Evolutionary conservation across 2,329 filamentous ascomycete species (phyloP).

Genomic region (Penicillium sp.): DNA sequence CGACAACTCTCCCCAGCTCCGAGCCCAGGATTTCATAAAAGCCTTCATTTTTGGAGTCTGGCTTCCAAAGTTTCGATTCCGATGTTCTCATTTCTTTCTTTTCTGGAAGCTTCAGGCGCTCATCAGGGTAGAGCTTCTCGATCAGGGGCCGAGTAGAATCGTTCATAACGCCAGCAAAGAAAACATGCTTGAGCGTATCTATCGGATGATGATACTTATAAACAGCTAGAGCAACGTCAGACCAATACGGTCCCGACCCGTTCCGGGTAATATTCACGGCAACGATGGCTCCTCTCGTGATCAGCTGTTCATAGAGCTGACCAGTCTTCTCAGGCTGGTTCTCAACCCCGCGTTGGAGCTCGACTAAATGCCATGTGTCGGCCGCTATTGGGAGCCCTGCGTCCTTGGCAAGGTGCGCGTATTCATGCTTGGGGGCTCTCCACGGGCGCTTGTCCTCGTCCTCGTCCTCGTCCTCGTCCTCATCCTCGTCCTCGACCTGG

Average conservation of each 20-base stretch:
- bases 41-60: background rate
- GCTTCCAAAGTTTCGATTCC: background rate
- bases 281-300: background rate
- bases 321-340: too few relatives aligned
- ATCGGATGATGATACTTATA: background rate
- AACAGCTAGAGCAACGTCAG: constrained; percentile 1
- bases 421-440: too few relatives aligned
- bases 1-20: background rate
- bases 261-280: background rate
- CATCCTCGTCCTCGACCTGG: too few relatives aligned
- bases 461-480: too few relatives aligned
- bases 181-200: background rate
- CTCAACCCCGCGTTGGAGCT: too few relatives aligned
- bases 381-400: too few relatives aligned
- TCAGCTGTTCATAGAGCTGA: background rate
- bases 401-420: too few relatives aligned
- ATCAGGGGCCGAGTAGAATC: background rate
- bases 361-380: too few relatives aligned
- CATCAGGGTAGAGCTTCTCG: background rate
- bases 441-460: too few relatives aligned
- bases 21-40: background rate
- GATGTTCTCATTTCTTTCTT: background rate
- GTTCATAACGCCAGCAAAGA: background rate
- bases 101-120: too few relatives aligned
- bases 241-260: background rate